Evolutionary conservation across 306 rosid species (phyloP), one percentile per base, ranked within the genome.

Genomic region (Abrus pulchellus): DNA sequence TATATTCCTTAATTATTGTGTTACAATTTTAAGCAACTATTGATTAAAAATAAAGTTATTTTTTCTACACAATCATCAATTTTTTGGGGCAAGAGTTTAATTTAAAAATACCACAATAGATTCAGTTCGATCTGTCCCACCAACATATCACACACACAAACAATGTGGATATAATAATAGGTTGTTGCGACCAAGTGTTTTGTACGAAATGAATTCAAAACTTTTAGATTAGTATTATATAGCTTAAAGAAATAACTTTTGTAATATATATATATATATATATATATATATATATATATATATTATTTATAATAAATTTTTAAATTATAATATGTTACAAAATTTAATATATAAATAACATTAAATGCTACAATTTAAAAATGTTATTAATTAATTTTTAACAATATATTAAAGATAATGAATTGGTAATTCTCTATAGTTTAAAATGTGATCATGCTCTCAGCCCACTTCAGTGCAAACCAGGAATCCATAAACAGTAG

Each of bases 181-280:
- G 28, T 73, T 77, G 78, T 73, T 29, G 65, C 7, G 67, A 77
- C 74, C 74, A 77, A 72, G 44, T 73, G 57, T 59, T 57, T 56
- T 57, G 76, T 13, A 79, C 47, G 59, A 2, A 9, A 76, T 47
- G 45, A 53, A n/a, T 49, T 36, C 32, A 53, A 1, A 33, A 60
- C 62, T 52, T 44, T 45, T 59, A 60, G 29, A 74, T 7, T 50
- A 67, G 34, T 65, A 53, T 71, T 36, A 66, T 43, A 43, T 43
- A 43, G 4, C 47, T 3, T 50, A 13, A 20, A 20, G 20, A 20
- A 20, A 20, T 20, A 20, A 20, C 20, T 20, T 20, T 20, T 20
- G 20, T 20, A 20, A 20, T 20, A 20, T 20, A 20, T 20, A 20
- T 20, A 20, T 20, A 20, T 20, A 20, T 20, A 20, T 20, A 20